A percentile compares a stretch with the other conserved stretches of the same genome.
Conservation (phyloP, 2,329 filamentous ascomycete species). For the Talaromyces marneffei region DNA sequence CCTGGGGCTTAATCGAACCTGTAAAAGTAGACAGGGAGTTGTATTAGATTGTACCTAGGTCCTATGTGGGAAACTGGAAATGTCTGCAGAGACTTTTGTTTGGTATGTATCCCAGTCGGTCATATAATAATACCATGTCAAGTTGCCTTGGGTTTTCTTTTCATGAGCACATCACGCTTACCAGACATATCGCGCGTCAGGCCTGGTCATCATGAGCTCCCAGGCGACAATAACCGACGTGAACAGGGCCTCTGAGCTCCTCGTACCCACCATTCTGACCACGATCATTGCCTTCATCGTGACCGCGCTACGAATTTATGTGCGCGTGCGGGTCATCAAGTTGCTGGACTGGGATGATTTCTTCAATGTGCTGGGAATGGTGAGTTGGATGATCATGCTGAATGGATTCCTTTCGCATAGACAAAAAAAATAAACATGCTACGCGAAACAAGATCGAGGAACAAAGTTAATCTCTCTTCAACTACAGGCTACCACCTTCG, state of each 20-base stretch:
- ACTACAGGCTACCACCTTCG: not conserved
- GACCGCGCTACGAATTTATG: conserved; percentile 15
- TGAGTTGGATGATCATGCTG: conserved; percentile 1
- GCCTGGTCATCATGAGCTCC: not conserved
- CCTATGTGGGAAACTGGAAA: too few relatives aligned
- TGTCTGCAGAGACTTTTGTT: too few relatives aligned
- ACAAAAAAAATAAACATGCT: not conserved
- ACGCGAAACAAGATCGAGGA: not conserved
- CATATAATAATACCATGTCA: not conserved
- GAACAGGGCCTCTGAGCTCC: conserved; percentile 4
- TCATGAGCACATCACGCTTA: not conserved
- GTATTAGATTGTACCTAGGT: not conserved
- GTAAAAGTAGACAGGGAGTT: not conserved
- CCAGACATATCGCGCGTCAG: not conserved
- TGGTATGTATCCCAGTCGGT: not conserved
- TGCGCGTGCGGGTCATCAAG: conserved; percentile 15
- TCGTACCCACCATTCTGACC: conserved; percentile 16
- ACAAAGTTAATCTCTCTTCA: not conserved
- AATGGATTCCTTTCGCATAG: not conserved
- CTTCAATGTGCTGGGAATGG: conserved; percentile 17
- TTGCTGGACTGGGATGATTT: conserved; percentile 17
- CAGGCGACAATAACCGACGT: not conserved
- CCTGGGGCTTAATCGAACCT: not conserved
- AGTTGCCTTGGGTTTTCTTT: not conserved
- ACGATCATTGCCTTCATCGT: conserved; percentile 15